Percentiles rank a stretch among this genome's conserved stretches.
Conservation (phyloP, 164 flowering plant species). For the Stephania cephalantha region DNA sequence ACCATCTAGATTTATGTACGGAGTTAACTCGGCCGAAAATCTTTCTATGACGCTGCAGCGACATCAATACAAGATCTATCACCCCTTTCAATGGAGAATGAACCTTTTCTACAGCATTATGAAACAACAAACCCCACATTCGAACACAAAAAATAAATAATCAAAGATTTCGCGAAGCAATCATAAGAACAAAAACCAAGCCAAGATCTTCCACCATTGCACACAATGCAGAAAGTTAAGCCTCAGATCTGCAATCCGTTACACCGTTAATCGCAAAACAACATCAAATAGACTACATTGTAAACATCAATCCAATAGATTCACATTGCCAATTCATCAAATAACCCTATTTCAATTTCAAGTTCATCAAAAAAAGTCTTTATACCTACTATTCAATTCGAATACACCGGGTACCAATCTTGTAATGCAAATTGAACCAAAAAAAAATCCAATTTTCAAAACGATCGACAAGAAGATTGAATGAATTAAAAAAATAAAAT, state of each 20-base stretch:
- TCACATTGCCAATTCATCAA: not conserved
- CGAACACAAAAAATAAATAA: not conserved
- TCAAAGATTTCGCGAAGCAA: not conserved
- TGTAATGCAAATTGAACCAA: not conserved
- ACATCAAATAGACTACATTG: not conserved
- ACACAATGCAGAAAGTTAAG: not conserved
- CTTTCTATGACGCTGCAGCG: not conserved
- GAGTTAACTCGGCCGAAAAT: not conserved
- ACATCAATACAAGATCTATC: not conserved
- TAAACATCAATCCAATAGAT: not conserved
- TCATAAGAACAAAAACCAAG: not conserved
- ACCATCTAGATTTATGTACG: not conserved
- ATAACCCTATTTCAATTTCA: not conserved
- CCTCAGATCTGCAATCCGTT: not conserved
- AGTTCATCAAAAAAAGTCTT: not conserved
- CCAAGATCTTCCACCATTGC: not conserved
- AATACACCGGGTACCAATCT: not conserved
- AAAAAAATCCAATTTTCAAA: not conserved
- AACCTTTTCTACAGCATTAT: not conserved
- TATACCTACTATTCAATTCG: not conserved
- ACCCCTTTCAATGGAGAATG: not conserved
- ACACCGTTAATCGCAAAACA: not conserved
- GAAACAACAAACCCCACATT: not conserved
- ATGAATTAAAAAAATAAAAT: not conserved
- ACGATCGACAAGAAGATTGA: not conserved